These are phyloP conservation scores for Phytophthora fragariae DNA, from an alignment of 352 stramenopile species.

Conservation along the genomic window DNA sequence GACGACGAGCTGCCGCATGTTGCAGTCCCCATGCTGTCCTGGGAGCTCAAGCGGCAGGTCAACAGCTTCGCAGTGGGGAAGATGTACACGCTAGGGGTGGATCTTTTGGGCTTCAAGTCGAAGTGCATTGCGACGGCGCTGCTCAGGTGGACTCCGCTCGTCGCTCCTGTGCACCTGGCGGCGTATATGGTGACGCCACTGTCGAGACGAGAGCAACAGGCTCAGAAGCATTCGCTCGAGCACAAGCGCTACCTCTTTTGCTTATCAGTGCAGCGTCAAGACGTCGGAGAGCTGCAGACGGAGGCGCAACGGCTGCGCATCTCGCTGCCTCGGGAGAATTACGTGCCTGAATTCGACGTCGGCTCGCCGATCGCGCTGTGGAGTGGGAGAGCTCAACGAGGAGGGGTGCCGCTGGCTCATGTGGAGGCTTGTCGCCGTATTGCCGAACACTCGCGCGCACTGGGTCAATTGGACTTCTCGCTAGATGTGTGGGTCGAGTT, in stretches of 20 bases:
- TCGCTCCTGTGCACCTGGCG: slow-evolving; percentile 49
- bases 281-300: background rate
- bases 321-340: slow-evolving; percentile 6
- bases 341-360: slow-evolving; percentile 17
- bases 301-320: slow-evolving; percentile 15
- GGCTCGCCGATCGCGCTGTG: slow-evolving; percentile 36
- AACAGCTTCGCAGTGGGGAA: slow-evolving; percentile 42
- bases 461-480: slow-evolving; percentile 58
- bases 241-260: slow-evolving; percentile 59
- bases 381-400: slow-evolving; percentile 11
- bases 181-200: slow-evolving; percentile 46
- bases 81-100: slow-evolving; percentile 70
- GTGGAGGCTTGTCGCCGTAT: slow-evolving; percentile 35
- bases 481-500: slow-evolving; percentile 78
- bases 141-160: slow-evolving; percentile 52
- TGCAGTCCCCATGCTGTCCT: slow-evolving; percentile 50
- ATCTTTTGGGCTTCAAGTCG: slow-evolving; percentile 50
- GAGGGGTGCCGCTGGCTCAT: slow-evolving; percentile 30
- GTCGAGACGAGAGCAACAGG: background rate
- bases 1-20: slow-evolving; percentile 51
- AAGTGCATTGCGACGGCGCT: slow-evolving; percentile 54
- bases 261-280: slow-evolving; percentile 53
- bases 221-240: slow-evolving; percentile 2
- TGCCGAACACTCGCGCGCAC: slow-evolving; percentile 29
- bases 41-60: slow-evolving; percentile 16